Evolutionary conservation across 441 rosid genomes (phyloP).

Genomic region (Omphalea diandra): DNA sequence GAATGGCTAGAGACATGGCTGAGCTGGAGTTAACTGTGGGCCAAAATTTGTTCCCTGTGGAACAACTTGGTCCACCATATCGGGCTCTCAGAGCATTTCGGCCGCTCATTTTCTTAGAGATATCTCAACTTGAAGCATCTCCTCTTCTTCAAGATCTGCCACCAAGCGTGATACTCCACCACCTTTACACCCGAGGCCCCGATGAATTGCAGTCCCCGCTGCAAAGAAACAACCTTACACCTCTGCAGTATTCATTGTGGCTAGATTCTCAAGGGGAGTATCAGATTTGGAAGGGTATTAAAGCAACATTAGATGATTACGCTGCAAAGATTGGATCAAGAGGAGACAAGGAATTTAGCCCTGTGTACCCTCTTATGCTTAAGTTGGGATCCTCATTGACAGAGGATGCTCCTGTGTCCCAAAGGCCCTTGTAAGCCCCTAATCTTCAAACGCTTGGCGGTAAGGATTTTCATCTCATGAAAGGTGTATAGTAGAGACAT

Average conservation of each 20-base stretch:
- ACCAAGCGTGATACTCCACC: constrained; percentile 84
- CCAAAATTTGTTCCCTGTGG: constrained; percentile 89
- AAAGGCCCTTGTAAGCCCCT: constrained; percentile 22
- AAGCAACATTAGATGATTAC: constrained; percentile 95
- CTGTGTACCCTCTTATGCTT: constrained; percentile 94
- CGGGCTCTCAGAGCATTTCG: constrained; percentile 95
- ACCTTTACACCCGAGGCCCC: constrained; percentile 90
- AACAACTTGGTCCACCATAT: constrained; percentile 93
- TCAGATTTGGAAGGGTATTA: constrained; percentile 96
- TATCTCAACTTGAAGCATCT: constrained; percentile 72
- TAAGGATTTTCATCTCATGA: not conserved
- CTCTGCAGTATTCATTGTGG: constrained; percentile 89
- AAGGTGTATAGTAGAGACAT: not conserved
- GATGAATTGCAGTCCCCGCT: constrained; percentile 83
- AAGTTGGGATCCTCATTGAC: constrained; percentile 70
- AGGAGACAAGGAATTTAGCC: constrained; percentile 97
- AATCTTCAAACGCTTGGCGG: constrained; percentile 18
- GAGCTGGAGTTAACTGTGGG: constrained; percentile 96
- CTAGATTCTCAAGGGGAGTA: constrained; percentile 93
- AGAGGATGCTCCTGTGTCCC: constrained; percentile 33
- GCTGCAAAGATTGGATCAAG: constrained; percentile 68
- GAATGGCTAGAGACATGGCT: constrained; percentile 99
- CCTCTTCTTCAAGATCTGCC: constrained; percentile 92
- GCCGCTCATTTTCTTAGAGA: constrained; percentile 88
- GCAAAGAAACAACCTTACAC: constrained; percentile 82